Percentiles rank a stretch among this genome's conserved stretches.
Evolutionary conservation across 2,329 filamentous ascomycete species (phyloP).

Genomic region (Colletotrichum tropicale): DNA sequence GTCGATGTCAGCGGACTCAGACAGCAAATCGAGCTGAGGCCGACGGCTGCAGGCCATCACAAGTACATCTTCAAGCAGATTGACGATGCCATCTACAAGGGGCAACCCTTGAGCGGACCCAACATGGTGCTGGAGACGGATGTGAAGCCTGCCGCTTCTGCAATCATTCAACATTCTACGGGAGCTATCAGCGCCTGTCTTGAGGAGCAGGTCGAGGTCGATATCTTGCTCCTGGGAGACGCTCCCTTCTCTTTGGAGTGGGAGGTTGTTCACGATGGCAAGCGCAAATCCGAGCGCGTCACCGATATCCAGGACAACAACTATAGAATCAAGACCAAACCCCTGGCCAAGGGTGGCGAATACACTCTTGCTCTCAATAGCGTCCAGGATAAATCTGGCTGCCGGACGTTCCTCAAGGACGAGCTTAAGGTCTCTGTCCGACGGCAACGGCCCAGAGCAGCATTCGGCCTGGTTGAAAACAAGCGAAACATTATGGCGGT

Average conservation of each 20-base stretch:
- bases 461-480: constrained; percentile 86
- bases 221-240: constrained; percentile 80
- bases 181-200: constrained; percentile 75
- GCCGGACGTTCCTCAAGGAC: constrained; percentile 84
- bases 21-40: constrained; percentile 84
- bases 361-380: constrained; percentile 87
- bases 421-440: constrained; percentile 86
- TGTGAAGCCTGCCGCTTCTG: constrained; percentile 90
- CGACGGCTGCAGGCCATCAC: constrained; percentile 81
- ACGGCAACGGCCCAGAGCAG: constrained; percentile 83
- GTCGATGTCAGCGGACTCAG: constrained; percentile 70
- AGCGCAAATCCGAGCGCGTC: constrained; percentile 72
- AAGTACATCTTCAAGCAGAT: constrained; percentile 85
- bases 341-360: constrained; percentile 81
- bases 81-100: constrained; percentile 80
- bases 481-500: constrained; percentile 77
- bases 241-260: constrained; percentile 90
- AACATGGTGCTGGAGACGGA: constrained; percentile 78
- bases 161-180: constrained; percentile 65
- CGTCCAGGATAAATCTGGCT: constrained; percentile 84
- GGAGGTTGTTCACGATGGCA: constrained; percentile 89
- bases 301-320: constrained; percentile 65
- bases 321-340: constrained; percentile 77
- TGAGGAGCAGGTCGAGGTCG: constrained; percentile 77
- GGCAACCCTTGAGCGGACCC: constrained; percentile 64